phyloP scores from a whole-genome alignment of 371 early-diverging fungal genomes.

The Mucor circinelloides region DNA sequence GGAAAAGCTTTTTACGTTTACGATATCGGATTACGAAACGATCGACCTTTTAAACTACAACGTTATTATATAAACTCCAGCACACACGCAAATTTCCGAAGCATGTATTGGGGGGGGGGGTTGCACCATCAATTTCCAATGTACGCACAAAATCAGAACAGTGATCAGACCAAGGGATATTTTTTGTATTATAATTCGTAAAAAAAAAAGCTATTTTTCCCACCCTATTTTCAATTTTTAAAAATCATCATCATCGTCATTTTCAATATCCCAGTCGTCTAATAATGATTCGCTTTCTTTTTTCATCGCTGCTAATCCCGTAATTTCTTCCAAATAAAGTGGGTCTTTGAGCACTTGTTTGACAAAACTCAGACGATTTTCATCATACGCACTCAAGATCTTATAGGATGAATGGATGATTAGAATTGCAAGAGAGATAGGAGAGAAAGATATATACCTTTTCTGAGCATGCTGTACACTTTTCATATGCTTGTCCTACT shows the following conservation, averaged over 20 bases:
- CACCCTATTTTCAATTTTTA: slow-evolving; percentile 6
- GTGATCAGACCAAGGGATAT: neutral
- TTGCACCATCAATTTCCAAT: neutral
- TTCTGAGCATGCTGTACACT: slow-evolving; percentile 91
- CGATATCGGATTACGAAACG: neutral
- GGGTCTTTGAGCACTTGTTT: slow-evolving; percentile 72
- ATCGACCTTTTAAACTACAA: slow-evolving; percentile 1
- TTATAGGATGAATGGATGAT: slow-evolving; percentile 10
- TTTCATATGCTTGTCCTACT: slow-evolving; percentile 84
- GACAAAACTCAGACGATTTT: slow-evolving; percentile 73
- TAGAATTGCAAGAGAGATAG: neutral
- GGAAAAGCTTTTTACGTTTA: neutral
- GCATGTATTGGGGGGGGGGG: neutral
- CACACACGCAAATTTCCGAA: slow-evolving; percentile 7
- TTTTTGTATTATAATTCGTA: neutral
- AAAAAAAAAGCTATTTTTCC: slow-evolving; percentile 3
- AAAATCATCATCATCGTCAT: slow-evolving; percentile 50
- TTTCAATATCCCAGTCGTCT: slow-evolving; percentile 64
- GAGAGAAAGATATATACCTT: slow-evolving; percentile 34
- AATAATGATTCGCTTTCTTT: slow-evolving; percentile 68
- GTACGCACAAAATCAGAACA: neutral
- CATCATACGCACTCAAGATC: slow-evolving; percentile 66
- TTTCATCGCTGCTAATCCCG: slow-evolving; percentile 79
- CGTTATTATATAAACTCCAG: neutral
- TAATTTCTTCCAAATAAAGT: slow-evolving; percentile 78